Evolutionary conservation across 257 asterid genomes (phyloP).

Genomic region (Echites panduratus): DNA sequence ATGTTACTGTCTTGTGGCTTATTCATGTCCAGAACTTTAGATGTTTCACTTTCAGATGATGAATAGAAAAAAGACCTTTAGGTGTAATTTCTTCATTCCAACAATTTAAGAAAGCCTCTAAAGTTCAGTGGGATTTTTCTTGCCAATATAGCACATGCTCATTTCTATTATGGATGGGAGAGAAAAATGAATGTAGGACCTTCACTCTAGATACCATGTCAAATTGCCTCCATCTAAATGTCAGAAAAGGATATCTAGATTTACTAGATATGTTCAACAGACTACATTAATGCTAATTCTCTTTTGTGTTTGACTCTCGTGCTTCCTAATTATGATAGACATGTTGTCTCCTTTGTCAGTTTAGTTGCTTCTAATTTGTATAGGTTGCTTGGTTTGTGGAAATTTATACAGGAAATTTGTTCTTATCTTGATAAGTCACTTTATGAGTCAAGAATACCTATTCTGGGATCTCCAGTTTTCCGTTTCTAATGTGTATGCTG

Average conservation of each 20-base stretch:
- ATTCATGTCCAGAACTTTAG: background rate
- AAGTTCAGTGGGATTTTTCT: background rate
- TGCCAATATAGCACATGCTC: background rate
- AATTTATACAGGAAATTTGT: background rate
- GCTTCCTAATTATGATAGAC: background rate
- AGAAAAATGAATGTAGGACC: background rate
- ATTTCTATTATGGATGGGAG: background rate
- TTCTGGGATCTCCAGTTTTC: background rate
- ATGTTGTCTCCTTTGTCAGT: background rate
- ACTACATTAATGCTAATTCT: background rate
- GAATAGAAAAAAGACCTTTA: background rate
- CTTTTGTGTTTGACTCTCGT: background rate
- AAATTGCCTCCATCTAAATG: background rate
- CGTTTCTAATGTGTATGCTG: background rate
- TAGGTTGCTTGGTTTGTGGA: background rate
- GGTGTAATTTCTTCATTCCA: background rate
- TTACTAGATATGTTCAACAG: background rate
- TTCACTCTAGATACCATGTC: background rate
- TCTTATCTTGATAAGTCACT: background rate
- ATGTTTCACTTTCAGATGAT: background rate
- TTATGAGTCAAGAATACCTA: background rate
- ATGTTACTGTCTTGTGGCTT: background rate
- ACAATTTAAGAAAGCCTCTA: background rate
- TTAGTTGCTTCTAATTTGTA: background rate
- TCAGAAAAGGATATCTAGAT: background rate